Conservation (phyloP, 2,329 filamentous ascomycete genomes). For the Hymenoscyphus albidus region DNA sequence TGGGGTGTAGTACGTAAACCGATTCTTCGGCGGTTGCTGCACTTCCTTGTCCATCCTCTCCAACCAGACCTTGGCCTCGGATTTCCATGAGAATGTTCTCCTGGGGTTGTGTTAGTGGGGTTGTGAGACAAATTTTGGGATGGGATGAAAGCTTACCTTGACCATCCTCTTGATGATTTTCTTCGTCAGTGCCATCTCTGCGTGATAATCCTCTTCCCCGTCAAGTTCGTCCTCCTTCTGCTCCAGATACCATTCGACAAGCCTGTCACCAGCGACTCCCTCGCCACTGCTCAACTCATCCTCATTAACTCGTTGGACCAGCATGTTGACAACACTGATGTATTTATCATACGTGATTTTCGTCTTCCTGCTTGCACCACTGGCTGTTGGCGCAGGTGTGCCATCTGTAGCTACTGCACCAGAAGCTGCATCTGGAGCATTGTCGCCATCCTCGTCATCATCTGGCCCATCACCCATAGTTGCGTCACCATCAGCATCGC, state of each 20-base stretch:
- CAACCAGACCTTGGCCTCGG: conserved; percentile 55
- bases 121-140: not conserved
- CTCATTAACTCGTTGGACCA: conserved; percentile 79
- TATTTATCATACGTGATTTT: conserved; percentile 97
- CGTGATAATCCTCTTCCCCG: conserved; percentile 75
- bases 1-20: conserved; percentile 89
- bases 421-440: conserved; percentile 31
- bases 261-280: conserved; percentile 77
- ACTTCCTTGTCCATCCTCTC: conserved; percentile 43
- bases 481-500: conserved; percentile 46
- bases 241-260: conserved; percentile 89
- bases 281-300: conserved; percentile 74
- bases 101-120: conserved; percentile 57
- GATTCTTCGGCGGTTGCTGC: conserved; percentile 47
- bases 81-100: conserved; percentile 88
- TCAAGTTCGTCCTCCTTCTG: conserved; percentile 80
- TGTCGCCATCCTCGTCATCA: conserved; percentile 44
- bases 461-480: conserved; percentile 48
- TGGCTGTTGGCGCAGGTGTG: conserved; percentile 26
- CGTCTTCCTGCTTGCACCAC: conserved; percentile 51
- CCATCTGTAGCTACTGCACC: conserved; percentile 22
- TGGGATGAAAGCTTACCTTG: conserved; percentile 55
- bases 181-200: conserved; percentile 66
- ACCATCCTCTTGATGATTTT: conserved; percentile 96
- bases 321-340: conserved; percentile 79